Evolutionary conservation across 768 basidiomycete species (phyloP).

Genomic region (Dictyophora rubrovolvata): DNA sequence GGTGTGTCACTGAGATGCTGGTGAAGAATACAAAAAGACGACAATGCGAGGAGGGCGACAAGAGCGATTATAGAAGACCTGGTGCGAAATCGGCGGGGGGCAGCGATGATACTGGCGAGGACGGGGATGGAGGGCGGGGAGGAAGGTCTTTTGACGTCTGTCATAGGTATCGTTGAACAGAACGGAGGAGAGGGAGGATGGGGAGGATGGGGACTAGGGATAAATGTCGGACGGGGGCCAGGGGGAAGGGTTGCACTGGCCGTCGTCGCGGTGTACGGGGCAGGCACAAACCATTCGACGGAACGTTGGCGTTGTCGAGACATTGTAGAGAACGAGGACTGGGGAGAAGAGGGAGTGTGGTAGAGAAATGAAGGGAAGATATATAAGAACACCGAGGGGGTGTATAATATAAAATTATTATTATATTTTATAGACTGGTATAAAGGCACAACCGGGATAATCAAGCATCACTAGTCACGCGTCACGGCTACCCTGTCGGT

Average conservation of each 20-base stretch:
- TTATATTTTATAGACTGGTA: not conserved
- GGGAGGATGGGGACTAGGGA: not conserved
- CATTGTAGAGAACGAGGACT: not conserved
- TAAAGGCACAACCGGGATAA: not conserved
- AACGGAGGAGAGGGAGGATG: not conserved
- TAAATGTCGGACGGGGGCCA: not conserved
- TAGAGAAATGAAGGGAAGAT: not conserved
- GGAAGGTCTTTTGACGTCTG: not conserved
- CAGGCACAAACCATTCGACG: not conserved
- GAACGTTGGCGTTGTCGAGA: not conserved
- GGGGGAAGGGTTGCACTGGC: not conserved
- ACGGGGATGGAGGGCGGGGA: not conserved
- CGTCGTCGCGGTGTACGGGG: not conserved
- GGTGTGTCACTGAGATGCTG: constrained; percentile 7
- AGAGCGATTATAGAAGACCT: constrained; percentile 4
- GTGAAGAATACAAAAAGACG: constrained; percentile 3
- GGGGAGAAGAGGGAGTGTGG: not conserved
- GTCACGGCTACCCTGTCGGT: not conserved
- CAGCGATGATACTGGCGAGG: not conserved
- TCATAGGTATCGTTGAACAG: not conserved
- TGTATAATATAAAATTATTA: not conserved
- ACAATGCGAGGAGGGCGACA: not conserved
- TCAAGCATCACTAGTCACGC: not conserved
- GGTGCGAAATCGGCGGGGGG: not conserved
- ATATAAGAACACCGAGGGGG: not conserved